Evolutionary conservation across 73 alveolate genomes (phyloP).

Genomic region (Diophrys appendiculata): DNA sequence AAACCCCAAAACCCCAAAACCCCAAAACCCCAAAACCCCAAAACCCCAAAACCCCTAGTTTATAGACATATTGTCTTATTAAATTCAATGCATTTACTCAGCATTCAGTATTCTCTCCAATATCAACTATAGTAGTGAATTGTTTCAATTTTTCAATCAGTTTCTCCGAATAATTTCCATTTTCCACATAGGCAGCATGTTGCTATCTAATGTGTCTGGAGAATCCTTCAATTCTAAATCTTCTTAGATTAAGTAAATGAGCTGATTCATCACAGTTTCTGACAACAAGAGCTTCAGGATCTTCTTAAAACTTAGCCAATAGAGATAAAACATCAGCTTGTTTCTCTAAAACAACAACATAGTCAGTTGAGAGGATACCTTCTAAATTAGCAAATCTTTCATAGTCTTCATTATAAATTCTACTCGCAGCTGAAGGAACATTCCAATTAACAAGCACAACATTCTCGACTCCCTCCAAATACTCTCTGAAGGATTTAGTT

Average conservation of each 20-base stretch:
- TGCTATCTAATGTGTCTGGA: not conserved
- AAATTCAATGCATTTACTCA: no score
- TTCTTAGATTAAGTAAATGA: not conserved
- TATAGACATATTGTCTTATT: no score
- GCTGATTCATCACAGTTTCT: not conserved
- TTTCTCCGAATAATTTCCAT: not conserved
- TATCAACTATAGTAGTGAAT: not conserved
- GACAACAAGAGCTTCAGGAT: not conserved
- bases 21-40: no score
- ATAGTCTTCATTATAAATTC: not conserved
- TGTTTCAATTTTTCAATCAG: not conserved
- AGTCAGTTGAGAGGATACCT: not conserved
- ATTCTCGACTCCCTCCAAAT: not conserved
- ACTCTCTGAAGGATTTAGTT: not conserved
- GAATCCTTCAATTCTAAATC: not conserved
- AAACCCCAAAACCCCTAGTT: no score
- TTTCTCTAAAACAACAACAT: not conserved
- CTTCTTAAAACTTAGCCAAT: not conserved
- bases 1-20: no score
- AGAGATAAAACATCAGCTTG: not conserved
- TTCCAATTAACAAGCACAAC: not conserved
- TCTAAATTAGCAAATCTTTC: not conserved
- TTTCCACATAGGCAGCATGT: not conserved
- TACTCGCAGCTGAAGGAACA: not conserved
- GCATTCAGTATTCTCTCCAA: not conserved